Base-by-base conservation (phyloP, 306 rosid genomes). In the Lagenaria siceraria region DNA sequence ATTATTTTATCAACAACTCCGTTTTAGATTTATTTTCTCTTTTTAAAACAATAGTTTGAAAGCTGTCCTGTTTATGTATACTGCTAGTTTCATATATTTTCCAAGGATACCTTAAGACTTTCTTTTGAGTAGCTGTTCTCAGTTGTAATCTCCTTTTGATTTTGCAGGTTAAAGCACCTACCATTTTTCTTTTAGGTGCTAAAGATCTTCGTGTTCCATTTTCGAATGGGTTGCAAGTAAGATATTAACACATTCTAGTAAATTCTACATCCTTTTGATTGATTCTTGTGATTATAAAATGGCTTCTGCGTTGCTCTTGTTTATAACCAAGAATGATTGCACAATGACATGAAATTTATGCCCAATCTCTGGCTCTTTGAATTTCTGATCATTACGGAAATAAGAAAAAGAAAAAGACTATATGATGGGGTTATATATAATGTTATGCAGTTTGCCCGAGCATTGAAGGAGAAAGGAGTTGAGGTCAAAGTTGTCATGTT, bases 151-250 rank as follows among this genome's bases (percentile, higher is more conserved):
- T 43, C 74, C 54, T 73, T 78, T 81, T 17, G 74, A 60, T 46
- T 84, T 59, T 80, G 79, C 85, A 93, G 98, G 98, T 88, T 62
- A 93, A 89, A 84, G 78, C 97, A 33, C 96, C 96, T 72, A 93
- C 87, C 61, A 82, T 93, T 80, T 89, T 93, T 81, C 88, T 93
- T 60, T 64, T 93, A 80, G 98, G 97, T 59, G 91, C 96, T 14
- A 82, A 84, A 82, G 98, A 93, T 88, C 81, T 85, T 68, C 97
- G 97, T 14, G 93, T 91, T 84, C 89, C 90, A 73, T 80, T 61
- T 77, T 81, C 75, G 46, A 89, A 86, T 25, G 96, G 93, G 36
- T 80, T 91, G 82, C 96, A 91, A 82, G 91, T 91, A 86, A 80
- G 91, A 83, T 52, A 17, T 80, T 17, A 22, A 53, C 42, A 55